Evolutionary conservation across 768 basidiomycete genomes (phyloP).

Genomic region (Pluteus cervinus): DNA sequence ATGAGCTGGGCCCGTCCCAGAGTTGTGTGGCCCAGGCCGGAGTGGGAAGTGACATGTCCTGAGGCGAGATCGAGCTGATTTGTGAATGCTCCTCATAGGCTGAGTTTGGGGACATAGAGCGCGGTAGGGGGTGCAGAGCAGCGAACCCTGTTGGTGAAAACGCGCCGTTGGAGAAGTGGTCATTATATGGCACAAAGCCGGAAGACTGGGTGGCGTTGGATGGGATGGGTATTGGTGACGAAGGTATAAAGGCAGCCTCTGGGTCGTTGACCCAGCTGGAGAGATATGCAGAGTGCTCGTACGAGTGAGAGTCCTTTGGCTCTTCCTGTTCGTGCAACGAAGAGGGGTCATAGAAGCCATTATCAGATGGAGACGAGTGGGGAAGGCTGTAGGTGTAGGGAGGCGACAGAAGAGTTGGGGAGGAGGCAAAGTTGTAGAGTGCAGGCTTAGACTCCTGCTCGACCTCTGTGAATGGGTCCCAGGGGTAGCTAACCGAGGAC

Average conservation of each 20-base stretch:
- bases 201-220: constrained; percentile 36
- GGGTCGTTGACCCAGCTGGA: constrained; percentile 64
- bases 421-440: too few species aligned
- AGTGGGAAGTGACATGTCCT: constrained; percentile 50
- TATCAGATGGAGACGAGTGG: constrained; percentile 33
- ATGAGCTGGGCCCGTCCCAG: constrained; percentile 47
- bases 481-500: too few species aligned
- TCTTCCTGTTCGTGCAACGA: constrained; percentile 30
- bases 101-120: constrained; percentile 54
- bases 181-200: constrained; percentile 44
- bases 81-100: constrained; percentile 41
- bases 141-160: constrained; percentile 62
- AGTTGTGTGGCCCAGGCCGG: constrained; percentile 66
- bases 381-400: constrained; percentile 30
- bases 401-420: constrained; percentile 16
- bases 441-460: constrained; percentile 39
- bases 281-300: constrained; percentile 41
- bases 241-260: constrained; percentile 27
- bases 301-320: constrained; percentile 35
- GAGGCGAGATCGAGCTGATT: constrained; percentile 54
- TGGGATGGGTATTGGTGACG: constrained; percentile 61
- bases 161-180: constrained; percentile 39
- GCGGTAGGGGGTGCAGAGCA: constrained; percentile 54
- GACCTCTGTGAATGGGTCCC: constrained; percentile 31
- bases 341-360: constrained; percentile 29